Evolutionary conservation across 208 protist species (phyloP), one percentile per base, ranked within the genome.

Genomic region (Trypanosoma caninum): DNA sequence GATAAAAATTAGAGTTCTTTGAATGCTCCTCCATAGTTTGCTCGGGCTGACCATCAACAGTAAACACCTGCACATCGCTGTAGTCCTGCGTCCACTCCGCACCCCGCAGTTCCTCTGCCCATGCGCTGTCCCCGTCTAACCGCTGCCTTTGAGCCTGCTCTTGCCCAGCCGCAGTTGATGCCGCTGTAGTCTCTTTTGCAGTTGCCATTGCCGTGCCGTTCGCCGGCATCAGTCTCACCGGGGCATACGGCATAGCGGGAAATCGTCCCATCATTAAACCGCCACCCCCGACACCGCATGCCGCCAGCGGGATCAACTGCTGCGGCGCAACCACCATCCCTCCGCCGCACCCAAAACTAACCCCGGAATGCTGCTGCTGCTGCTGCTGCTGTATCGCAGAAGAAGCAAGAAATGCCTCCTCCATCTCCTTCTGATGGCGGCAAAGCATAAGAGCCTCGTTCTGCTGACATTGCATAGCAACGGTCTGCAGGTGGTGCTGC

Each of bases 61-160:
- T 69, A 64, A 84, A 88, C 22, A 69, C 80, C 61, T 88, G 74
- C 41, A 69, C 87, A 72, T 80, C 72, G 28, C 50, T 70, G 74
- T 89, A 93, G 69, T 89, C 74, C 53, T 89, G 73, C 20, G 63
- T 72, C 78, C 80, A 93, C 57, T 89, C 69, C 61, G 87, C 76
- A 57, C 78, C 60, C 7, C 72, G 73, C 13, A 89, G 71, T 52
- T 84, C 67, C 42, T 84, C 75, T 2, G 78, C 75, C 82, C 82
- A 93, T 38, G 69, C 71, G 23, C 41, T 79, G 41, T 74, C 69
- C 10, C n/a, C 42, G 45, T 18, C 56, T 25, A 40, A 41, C 31
- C 37, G 61, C 45, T 51, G 33, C 37, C 41, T 35, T 38, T 65
- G 56, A 37, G 14, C 22, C 41, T 28, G 50, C 69, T 58, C 52